phyloP scores from a whole-genome alignment of 345 rosid species.

The Eucalyptus pumila region DNA sequence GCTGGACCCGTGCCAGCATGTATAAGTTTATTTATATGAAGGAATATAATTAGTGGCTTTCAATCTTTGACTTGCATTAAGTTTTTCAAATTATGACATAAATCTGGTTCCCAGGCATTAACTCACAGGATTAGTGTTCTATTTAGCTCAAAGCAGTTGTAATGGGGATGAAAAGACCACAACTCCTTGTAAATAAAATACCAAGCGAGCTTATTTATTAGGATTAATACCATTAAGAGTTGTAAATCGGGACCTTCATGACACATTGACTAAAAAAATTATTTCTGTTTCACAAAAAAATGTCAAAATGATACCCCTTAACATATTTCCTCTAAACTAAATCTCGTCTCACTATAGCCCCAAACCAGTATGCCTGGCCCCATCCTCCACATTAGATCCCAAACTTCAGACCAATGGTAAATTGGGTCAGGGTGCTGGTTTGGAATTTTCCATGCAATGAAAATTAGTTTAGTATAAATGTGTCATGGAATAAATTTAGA shows the following conservation, averaged over 20 bases:
- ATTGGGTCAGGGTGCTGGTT: no score
- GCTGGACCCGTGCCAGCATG: not conserved
- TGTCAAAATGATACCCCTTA: not conserved
- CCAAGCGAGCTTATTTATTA: no score
- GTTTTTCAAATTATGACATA: not conserved
- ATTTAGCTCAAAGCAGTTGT: not conserved
- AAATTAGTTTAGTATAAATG: no score
- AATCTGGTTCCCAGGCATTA: not conserved
- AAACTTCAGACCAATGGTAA: no score
- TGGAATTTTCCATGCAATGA: not conserved
- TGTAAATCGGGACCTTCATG: not conserved
- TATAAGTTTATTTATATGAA: not conserved
- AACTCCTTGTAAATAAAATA: not conserved
- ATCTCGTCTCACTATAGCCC: not conserved
- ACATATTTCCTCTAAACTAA: not conserved
- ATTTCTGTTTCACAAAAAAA: no score
- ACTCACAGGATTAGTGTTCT: not conserved
- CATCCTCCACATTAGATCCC: not conserved
- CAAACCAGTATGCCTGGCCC: accelerated
- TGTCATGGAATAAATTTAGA: no score
- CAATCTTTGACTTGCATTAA: not conserved
- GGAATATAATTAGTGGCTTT: not conserved
- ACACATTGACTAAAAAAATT: not conserved
- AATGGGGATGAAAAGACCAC: not conserved
- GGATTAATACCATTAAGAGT: not conserved